A percentile compares a stretch with the other conserved stretches of the same genome.
Conservation (phyloP, 441 rosid species). For the Gossypium schwendimanii region DNA sequence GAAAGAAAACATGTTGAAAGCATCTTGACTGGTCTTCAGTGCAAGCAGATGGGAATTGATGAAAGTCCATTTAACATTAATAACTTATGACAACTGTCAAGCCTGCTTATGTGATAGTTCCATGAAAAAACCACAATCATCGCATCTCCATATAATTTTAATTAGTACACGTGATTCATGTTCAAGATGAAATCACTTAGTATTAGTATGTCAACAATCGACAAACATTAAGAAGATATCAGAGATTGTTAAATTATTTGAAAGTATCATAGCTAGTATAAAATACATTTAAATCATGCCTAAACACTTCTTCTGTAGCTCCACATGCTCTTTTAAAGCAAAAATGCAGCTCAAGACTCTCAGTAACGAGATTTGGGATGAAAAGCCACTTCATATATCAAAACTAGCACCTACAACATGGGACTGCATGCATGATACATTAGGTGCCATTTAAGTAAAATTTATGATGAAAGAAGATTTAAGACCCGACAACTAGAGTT, state of each 20-base stretch:
- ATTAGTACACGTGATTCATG: not conserved
- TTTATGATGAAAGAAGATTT: not conserved
- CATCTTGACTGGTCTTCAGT: not conserved
- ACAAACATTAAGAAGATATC: not conserved
- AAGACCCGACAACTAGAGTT: not conserved
- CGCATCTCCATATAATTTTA: not conserved
- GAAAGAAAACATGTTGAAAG: constrained; percentile 2
- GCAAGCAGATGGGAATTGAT: not conserved
- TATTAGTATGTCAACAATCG: not conserved
- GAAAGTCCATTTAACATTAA: not conserved
- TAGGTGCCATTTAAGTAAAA: constrained; percentile 8
- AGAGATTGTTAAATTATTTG: not conserved
- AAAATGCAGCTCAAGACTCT: not conserved
- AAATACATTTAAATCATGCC: not conserved
- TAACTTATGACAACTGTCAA: not conserved
- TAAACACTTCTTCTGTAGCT: not conserved
- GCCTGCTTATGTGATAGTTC: not conserved
- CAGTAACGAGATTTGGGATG: constrained; percentile 3
- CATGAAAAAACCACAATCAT: not conserved
- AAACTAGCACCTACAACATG: constrained; percentile 7
- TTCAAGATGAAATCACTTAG: not conserved
- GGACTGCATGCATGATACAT: not conserved
- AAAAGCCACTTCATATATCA: not conserved
- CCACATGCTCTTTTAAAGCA: not conserved
- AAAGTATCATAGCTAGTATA: not conserved